phyloP scores from a whole-genome alignment of 2,329 filamentous ascomycete species.

The Pseudofabraea citricarpa region DNA sequence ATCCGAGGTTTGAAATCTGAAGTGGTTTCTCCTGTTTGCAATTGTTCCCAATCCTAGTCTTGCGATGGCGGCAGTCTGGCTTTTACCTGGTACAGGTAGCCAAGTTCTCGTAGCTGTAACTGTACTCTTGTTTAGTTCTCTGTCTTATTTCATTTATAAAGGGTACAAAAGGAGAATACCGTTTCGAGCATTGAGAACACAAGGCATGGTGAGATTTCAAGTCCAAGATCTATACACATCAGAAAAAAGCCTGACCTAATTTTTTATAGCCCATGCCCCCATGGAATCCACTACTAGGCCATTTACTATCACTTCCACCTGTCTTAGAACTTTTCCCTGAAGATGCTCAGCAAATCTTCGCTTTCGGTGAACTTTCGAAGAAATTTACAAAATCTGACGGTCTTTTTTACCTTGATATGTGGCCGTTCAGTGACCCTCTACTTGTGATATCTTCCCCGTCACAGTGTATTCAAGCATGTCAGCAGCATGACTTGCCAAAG shows the following conservation, averaged over 20 bases:
- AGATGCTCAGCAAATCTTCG: constrained; percentile 12
- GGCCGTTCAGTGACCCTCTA: constrained; percentile 15
- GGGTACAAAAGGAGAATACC: neutral
- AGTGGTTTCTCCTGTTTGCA: too few species aligned
- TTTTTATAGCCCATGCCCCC: constrained; percentile 12
- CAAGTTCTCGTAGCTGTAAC: too few species aligned
- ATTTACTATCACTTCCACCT: constrained; percentile 10
- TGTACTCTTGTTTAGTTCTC: neutral
- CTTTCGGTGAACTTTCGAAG: constrained; percentile 10
- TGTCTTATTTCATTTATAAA: neutral
- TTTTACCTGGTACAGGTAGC: too few species aligned
- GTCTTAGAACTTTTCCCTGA: constrained; percentile 6
- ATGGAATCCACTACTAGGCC: constrained; percentile 9
- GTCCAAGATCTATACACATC: too few species aligned
- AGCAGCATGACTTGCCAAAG: constrained; percentile 11
- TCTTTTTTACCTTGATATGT: constrained; percentile 18
- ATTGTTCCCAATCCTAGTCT: too few species aligned
- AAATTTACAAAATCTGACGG: constrained; percentile 10
- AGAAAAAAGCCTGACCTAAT: too few species aligned
- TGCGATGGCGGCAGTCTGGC: too few species aligned
- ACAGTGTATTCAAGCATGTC: constrained; percentile 13
- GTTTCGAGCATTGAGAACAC: neutral
- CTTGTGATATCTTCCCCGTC: constrained; percentile 13
- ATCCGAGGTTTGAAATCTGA: too few species aligned
- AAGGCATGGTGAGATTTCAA: neutral